A percentile compares a stretch with the other conserved stretches of the same genome.
phyloP scores from a whole-genome alignment of 768 basidiomycete species.

The Mycena metata region DNA sequence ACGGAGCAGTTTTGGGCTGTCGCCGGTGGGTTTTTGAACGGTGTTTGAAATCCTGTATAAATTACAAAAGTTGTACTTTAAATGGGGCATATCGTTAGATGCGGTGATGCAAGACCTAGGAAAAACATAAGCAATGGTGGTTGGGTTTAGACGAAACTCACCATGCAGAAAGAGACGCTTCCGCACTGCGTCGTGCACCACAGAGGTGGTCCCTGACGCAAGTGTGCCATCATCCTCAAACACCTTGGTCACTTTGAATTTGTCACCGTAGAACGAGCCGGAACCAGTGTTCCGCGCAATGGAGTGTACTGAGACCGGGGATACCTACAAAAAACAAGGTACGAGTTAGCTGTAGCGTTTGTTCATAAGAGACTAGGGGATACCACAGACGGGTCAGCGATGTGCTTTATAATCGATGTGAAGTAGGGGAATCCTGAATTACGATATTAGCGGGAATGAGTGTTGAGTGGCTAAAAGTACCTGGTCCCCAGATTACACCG shows the following conservation, averaged over 20 bases:
- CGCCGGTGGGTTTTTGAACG: slow-evolving; percentile 49
- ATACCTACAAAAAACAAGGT: too few species aligned
- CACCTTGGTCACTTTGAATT: slow-evolving; percentile 71
- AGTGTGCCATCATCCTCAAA: slow-evolving; percentile 78
- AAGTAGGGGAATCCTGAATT: slow-evolving; percentile 59
- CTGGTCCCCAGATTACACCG: slow-evolving; percentile 74
- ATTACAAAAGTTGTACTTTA: slow-evolving; percentile 1
- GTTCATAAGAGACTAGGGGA: too few species aligned
- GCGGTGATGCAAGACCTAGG: slow-evolving; percentile 50
- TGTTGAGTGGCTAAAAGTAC: slow-evolving; percentile 45
- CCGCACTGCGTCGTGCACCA: slow-evolving; percentile 66
- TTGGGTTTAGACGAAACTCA: slow-evolving; percentile 44
- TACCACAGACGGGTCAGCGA: slow-evolving; percentile 55
- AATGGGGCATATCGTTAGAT: slow-evolving; percentile 49
- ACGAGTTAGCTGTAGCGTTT: too few species aligned
- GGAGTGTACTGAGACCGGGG: slow-evolving; percentile 65
- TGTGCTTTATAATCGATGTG: slow-evolving; percentile 54
- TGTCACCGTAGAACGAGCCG: slow-evolving; percentile 69
- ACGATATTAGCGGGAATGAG: background rate
- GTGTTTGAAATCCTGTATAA: slow-evolving; percentile 19
- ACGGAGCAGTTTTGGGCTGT: slow-evolving; percentile 56
- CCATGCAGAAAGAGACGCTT: slow-evolving; percentile 70
- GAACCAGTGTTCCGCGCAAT: slow-evolving; percentile 67
- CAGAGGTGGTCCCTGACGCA: slow-evolving; percentile 69
- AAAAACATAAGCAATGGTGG: slow-evolving; percentile 19